phyloP scores from a whole-genome alignment of 306 rosid genomes.

The Abrus precatorius region DNA sequence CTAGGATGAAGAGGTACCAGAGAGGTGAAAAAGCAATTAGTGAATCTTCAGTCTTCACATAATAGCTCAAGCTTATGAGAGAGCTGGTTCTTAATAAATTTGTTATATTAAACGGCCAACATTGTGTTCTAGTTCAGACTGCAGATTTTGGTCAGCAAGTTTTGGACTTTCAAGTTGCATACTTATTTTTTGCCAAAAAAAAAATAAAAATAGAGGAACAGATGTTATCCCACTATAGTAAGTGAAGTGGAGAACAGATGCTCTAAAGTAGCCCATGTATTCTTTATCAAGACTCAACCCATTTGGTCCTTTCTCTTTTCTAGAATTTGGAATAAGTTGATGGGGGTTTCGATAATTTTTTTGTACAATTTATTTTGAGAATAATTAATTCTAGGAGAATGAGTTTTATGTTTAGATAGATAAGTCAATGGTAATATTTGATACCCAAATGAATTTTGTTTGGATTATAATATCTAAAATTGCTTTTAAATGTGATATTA shows the following conservation, averaged over 20 bases:
- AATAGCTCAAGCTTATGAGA: not conserved
- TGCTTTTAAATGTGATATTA: not conserved
- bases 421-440: not conserved
- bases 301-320: not conserved
- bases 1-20: not conserved
- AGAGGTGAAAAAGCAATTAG: not conserved
- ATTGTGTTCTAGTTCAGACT: conserved; percentile 11
- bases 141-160: not conserved
- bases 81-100: too few species aligned
- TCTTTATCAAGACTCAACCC: conserved; percentile 1
- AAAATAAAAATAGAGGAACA: too few species aligned
- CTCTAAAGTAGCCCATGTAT: not conserved
- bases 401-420: not conserved
- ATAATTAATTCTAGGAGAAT: conserved; percentile 5
- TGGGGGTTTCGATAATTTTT: not conserved
- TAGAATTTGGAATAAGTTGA: not conserved
- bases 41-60: not conserved
- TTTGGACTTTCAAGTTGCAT: not conserved
- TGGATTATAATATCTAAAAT: not conserved
- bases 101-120: not conserved
- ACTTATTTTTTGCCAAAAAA: not conserved
- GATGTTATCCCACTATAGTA: not conserved
- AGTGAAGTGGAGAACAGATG: not conserved
- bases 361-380: not conserved
- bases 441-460: not conserved